Percentiles rank a stretch among this genome's conserved stretches.
Evolutionary conservation across 2,329 filamentous ascomycete species (phyloP).

Genomic region (Fusarium fujikuroi): DNA sequence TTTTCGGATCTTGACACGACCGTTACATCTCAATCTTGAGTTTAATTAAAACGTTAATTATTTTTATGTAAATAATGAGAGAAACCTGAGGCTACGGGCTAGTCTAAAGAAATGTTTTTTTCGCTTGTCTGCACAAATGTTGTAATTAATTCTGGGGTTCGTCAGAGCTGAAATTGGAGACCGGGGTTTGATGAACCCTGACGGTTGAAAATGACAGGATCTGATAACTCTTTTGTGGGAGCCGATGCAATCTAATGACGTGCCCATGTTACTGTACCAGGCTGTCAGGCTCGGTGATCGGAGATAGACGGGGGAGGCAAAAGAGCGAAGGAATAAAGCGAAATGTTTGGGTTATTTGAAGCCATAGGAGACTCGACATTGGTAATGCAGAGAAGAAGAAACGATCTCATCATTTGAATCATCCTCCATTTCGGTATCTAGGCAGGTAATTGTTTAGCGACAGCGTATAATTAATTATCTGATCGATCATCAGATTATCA

Average conservation of each 20-base stretch:
- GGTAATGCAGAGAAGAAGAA: background rate
- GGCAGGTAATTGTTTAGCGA: background rate
- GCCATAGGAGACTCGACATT: background rate
- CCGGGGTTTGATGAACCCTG: slow-evolving; percentile 3
- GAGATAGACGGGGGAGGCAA: slow-evolving; percentile 30
- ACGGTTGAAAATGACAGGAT: slow-evolving; percentile 9
- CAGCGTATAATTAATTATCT: slow-evolving; percentile 3
- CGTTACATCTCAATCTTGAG: background rate
- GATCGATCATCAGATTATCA: slow-evolving; percentile 32
- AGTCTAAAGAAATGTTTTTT: background rate
- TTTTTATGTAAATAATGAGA: background rate
- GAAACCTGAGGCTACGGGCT: background rate
- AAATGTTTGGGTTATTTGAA: slow-evolving; percentile 25
- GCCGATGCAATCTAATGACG: slow-evolving; percentile 27
- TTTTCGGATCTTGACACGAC: background rate
- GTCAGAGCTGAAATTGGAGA: background rate
- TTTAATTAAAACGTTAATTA: background rate
- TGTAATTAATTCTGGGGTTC: background rate
- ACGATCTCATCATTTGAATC: background rate
- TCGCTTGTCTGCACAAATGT: background rate
- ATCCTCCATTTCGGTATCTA: background rate
- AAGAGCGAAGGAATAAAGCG: slow-evolving; percentile 30
- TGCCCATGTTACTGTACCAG: background rate
- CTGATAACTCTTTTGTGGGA: slow-evolving; percentile 24
- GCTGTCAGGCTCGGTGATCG: slow-evolving; percentile 24